These are phyloP conservation scores for Solanum medicagineum DNA, from an alignment of 257 asterid species.

Conservation along the genomic window DNA sequence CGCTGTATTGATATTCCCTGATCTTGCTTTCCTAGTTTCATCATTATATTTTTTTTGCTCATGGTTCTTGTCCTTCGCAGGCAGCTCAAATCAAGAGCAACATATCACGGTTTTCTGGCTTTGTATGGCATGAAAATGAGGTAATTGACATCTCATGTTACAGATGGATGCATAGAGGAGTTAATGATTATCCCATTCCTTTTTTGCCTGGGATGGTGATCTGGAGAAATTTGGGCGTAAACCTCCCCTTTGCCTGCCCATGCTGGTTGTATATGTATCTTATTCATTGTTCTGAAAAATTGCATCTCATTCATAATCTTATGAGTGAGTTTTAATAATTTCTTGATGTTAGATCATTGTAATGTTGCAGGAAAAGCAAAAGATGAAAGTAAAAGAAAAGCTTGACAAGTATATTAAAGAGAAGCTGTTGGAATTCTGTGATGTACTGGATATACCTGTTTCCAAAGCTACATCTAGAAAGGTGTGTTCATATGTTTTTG, in stretches of 20 bases:
- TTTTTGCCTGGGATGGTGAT: background rate
- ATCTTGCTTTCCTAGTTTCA: background rate
- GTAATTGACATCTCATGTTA: constrained; percentile 13
- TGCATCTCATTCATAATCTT: background rate
- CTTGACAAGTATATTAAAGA: constrained; percentile 80
- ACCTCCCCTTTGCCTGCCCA: background rate
- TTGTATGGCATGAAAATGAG: constrained; percentile 86
- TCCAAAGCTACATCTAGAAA: constrained; percentile 50
- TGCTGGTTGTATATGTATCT: background rate
- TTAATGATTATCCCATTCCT: background rate
- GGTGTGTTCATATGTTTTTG: constrained; percentile 35
- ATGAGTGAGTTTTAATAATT: background rate
- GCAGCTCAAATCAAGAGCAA: constrained; percentile 71
- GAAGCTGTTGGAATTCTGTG: constrained; percentile 73
- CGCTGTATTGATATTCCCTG: background rate
- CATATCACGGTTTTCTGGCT: constrained; percentile 80
- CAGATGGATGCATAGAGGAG: background rate
- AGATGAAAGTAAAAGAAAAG: constrained; percentile 59
- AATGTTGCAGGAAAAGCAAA: constrained; percentile 69
- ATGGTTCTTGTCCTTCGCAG: constrained; percentile 28
- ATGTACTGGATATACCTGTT: constrained; percentile 65
- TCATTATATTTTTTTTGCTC: background rate
- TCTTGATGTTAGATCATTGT: background rate
- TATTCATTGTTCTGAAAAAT: background rate
- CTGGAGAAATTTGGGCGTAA: background rate